Evolutionary conservation across 768 basidiomycete species (phyloP).

Genomic region (Austroboletus eburneus): DNA sequence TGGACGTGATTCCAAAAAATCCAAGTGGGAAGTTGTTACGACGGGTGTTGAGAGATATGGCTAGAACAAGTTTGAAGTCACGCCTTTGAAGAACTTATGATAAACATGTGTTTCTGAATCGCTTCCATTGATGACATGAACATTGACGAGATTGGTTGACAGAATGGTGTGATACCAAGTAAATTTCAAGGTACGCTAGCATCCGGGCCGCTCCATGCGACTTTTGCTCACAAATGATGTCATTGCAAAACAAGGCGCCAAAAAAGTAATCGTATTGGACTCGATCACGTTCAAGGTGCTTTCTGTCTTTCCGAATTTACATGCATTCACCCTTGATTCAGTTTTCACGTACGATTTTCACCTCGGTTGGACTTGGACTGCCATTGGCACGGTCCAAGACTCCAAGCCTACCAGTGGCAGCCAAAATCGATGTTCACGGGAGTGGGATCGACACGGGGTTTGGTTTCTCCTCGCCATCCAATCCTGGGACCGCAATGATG

Average conservation of each 20-base stretch:
- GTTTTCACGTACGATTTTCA: conserved; percentile 17
- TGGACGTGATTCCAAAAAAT: conserved; percentile 63
- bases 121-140: conserved; percentile 19
- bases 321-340: neutral
- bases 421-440: too few relatives aligned
- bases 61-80: conserved; percentile 27
- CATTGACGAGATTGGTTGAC: neutral
- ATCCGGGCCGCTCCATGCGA: conserved; percentile 13
- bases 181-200: conserved; percentile 6
- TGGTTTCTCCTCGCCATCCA: too few relatives aligned
- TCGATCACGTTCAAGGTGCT: conserved; percentile 7
- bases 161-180: neutral
- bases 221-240: conserved; percentile 13
- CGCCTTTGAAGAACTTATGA: too few relatives aligned
- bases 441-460: too few relatives aligned
- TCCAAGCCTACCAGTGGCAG: too few relatives aligned
- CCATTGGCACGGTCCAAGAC: conserved; percentile 13
- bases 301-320: too few relatives aligned
- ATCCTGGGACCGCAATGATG: too few relatives aligned
- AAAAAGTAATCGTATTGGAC: conserved; percentile 11
- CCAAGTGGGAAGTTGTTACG: conserved; percentile 66
- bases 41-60: conserved; percentile 50
- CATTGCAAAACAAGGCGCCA: conserved; percentile 6
- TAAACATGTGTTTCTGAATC: too few relatives aligned
- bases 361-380: conserved; percentile 18